phyloP scores from a whole-genome alignment of 345 rosid species.

The Viola odorata region DNA sequence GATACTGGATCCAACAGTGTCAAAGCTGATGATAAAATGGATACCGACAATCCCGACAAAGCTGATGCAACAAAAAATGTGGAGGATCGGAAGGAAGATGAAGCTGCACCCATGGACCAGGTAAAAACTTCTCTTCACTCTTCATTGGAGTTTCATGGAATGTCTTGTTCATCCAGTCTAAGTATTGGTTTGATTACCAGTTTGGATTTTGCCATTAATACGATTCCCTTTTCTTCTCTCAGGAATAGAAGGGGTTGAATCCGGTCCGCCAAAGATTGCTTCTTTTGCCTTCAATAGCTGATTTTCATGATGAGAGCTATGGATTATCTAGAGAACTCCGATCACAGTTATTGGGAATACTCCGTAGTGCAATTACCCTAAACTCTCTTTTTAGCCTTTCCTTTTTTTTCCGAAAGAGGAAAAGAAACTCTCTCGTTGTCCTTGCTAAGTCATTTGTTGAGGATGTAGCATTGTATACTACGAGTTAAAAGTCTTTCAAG shows the following conservation, averaged over 20 bases:
- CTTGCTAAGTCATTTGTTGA: not conserved
- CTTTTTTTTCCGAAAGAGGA: not conserved
- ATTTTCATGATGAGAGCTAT: not conserved
- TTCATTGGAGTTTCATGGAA: not conserved
- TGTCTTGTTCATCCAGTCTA: not conserved
- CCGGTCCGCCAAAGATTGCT: not conserved
- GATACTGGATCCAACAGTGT: constrained; percentile 20
- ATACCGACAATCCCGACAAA: constrained; percentile 21
- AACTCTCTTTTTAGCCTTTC: not conserved
- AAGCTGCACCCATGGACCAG: constrained; percentile 68
- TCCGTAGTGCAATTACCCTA: not conserved
- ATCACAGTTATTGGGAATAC: not conserved
- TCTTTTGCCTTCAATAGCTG: not conserved
- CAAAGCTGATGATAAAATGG: constrained; percentile 39
- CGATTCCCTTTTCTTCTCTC: not conserved
- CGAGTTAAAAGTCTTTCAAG: too few relatives aligned
- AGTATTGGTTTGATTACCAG: not conserved
- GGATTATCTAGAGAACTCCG: constrained; percentile 2
- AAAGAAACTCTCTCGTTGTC: too few relatives aligned
- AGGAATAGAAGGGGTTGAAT: constrained; percentile 14
- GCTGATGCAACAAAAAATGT: constrained; percentile 22
- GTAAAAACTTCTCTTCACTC: constrained; percentile 17
- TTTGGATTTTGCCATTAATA: constrained; percentile 10
- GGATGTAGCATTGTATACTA: not conserved
- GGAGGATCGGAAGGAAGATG: constrained; percentile 39